Conservation (phyloP, 108 stramenopile species). For the Skeletonema tropicum region DNA sequence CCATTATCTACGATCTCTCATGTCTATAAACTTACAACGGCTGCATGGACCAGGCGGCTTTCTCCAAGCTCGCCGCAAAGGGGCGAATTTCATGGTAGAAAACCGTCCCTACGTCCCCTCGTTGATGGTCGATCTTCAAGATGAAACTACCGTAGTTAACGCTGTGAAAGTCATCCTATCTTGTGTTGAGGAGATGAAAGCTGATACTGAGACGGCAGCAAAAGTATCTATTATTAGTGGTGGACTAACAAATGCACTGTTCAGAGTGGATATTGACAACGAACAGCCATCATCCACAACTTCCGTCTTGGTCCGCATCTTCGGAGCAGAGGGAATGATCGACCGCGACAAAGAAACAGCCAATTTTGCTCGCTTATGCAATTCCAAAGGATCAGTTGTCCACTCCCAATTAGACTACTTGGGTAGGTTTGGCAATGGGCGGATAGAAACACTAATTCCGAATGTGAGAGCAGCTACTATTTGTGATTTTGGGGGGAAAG, state of each 20-base stretch:
- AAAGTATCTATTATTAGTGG: conserved; percentile 58
- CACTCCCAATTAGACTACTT: conserved; percentile 23
- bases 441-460: conserved; percentile 73
- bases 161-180: conserved; percentile 3
- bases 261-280: conserved; percentile 39
- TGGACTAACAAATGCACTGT: conserved; percentile 83
- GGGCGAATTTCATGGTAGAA: conserved; percentile 36
- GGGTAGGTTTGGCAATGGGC: conserved; percentile 87
- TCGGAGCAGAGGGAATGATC: conserved; percentile 90
- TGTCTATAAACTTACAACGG: background rate
- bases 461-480: conserved; percentile 29
- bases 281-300: background rate
- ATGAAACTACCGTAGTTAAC: conserved; percentile 25
- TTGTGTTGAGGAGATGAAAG: background rate
- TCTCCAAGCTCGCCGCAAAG: conserved; percentile 18
- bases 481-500: background rate
- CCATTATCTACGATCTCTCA: background rate
- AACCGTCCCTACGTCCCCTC: conserved; percentile 61
- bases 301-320: conserved; percentile 71
- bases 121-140: conserved; percentile 38
- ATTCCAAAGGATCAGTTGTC: conserved; percentile 43
- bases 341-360: conserved; percentile 84
- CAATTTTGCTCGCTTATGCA: conserved; percentile 65
- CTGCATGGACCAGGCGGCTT: conserved; percentile 24
- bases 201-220: conserved; percentile 1